phyloP scores from a whole-genome alignment of 2,329 filamentous ascomycete species.

The Penicillium sp. region DNA sequence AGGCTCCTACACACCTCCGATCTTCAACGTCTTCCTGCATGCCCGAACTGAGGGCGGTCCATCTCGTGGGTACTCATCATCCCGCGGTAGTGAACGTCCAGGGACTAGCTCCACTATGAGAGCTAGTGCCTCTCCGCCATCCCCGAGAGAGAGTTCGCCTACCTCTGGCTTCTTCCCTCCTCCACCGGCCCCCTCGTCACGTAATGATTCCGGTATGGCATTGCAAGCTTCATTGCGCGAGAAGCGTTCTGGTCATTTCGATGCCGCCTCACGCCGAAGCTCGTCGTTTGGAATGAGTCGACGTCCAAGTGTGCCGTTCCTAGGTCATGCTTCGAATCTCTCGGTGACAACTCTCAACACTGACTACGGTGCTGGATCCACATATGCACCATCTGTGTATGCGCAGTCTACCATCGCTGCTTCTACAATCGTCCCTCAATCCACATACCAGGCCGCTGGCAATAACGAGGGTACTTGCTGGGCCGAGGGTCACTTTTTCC shows the following conservation, averaged over 20 bases:
- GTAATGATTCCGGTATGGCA: conserved; percentile 88
- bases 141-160: conserved; percentile 65
- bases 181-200: conserved; percentile 75
- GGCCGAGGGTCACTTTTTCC: conserved; percentile 52
- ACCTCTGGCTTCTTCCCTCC: conserved; percentile 76
- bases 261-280: conserved; percentile 76
- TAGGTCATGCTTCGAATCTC: conserved; percentile 56
- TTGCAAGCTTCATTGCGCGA: conserved; percentile 83
- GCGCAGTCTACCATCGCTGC: conserved; percentile 53
- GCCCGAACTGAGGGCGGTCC: conserved; percentile 64
- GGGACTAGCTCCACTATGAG: conserved; percentile 65
- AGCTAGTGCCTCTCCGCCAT: conserved; percentile 54
- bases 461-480: conserved; percentile 46
- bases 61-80: conserved; percentile 44
- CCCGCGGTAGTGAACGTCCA: conserved; percentile 63
- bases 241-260: conserved; percentile 92
- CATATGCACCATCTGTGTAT: conserved; percentile 52
- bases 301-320: conserved; percentile 69
- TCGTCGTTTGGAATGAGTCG: conserved; percentile 83
- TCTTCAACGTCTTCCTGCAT: conserved; percentile 90
- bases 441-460: conserved; percentile 38
- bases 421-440: conserved; percentile 52
- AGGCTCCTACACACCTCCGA: conserved; percentile 57
- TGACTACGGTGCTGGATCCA: conserved; percentile 40
- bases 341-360: conserved; percentile 49